phyloP scores from a whole-genome alignment of 2,329 filamentous ascomycete species.

The Cryphonectria parasitica region DNA sequence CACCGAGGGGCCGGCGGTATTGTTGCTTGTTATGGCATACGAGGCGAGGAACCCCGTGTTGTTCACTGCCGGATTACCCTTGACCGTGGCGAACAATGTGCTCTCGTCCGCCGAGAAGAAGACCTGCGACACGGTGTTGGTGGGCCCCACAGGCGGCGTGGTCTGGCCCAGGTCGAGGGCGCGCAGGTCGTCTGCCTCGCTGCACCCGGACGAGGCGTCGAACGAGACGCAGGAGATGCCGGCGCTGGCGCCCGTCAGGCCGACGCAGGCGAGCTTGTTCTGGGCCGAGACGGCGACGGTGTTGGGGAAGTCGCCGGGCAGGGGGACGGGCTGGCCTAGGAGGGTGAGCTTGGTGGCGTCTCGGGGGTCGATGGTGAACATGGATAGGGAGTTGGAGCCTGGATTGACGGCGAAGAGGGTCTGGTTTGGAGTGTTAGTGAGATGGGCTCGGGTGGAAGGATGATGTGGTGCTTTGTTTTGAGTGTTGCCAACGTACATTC shows the following conservation, averaged over 20 bases:
- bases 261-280: constrained; percentile 51
- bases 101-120: constrained; percentile 61
- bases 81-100: constrained; percentile 60
- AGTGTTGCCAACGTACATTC: constrained; percentile 41
- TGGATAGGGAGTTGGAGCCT: constrained; percentile 55
- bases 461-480: no score
- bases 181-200: constrained; percentile 49
- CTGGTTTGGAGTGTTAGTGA: constrained; percentile 36
- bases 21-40: constrained; percentile 46
- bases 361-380: constrained; percentile 48
- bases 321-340: constrained; percentile 46
- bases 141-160: constrained; percentile 61
- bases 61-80: constrained; percentile 59
- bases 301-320: constrained; percentile 57
- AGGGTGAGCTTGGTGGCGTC: constrained; percentile 50
- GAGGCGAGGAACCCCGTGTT: constrained; percentile 60
- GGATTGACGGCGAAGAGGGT: constrained; percentile 59
- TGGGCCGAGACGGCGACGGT: constrained; percentile 53
- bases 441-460: no score
- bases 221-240: constrained; percentile 51
- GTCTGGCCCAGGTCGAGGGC: constrained; percentile 56
- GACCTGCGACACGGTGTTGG: constrained; percentile 62
- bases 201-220: constrained; percentile 41
- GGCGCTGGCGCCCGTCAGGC: constrained; percentile 46
- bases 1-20: constrained; percentile 26